Base-by-base conservation (phyloP, 2,329 filamentous ascomycete genomes). In the Pseudogymnoascus destructans region DNA sequence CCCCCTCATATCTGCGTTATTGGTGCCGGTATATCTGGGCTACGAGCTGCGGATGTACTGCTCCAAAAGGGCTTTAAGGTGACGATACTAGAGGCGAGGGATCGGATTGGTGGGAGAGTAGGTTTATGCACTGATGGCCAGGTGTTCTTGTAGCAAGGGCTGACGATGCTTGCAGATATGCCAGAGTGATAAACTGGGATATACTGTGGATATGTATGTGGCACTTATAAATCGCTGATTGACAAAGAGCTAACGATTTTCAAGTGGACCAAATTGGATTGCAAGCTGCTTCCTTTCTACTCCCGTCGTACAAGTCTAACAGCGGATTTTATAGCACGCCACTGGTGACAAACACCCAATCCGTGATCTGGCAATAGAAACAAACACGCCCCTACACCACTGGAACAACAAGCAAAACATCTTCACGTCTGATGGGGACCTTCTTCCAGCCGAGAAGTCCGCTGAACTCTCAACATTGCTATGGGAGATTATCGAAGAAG, bases 191-290 rank as follows among this genome's bases (percentile, higher is more conserved):
- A 46, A 46, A 25, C 40, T 46, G 5, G 66, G 67, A 52, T 68
- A 68, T 40, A 65, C 61, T 17, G 63, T 65, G 35, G 66, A 69
- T 58, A 65, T 68, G 64, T 70, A 61, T 61, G 66, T 61, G 5
- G 1, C 54, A 25, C 11, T 7, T 27, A 21, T 58, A n/a, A 36
- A 38, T 27, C 5, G 6, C 6, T 25, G 21, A 21, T n/a, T 13
- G 40, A 46, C 8, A n/a, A 17, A 42, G n/a, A 27, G 10, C 55
- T 59, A 38, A 60, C 46, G 15, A 46, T 38, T 55, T 32, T 49
- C 55, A 55, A 80, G 77, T 15, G 78, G 78, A 2, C 76, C 77
- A 23, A 80, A 80, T 59, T 80, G 78, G 78, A 79, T 80, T 59
- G 77, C 80, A 59, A 76, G 77, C 15, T 76, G 73, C n/a, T 69